Base-by-base conservation (phyloP, 371 early-diverging fungal species). In the Rhizopus arrhizus region DNA sequence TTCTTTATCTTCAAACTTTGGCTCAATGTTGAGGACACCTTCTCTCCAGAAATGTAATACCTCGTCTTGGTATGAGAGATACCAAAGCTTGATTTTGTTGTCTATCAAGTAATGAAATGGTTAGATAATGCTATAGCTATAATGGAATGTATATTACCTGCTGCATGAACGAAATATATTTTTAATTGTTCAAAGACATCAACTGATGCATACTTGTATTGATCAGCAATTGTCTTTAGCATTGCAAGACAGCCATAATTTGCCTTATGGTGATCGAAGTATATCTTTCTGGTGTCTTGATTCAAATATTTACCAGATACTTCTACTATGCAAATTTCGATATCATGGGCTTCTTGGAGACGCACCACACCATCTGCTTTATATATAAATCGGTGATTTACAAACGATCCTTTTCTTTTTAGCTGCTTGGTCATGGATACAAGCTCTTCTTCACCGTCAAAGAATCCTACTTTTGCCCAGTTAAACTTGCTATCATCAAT, bases 1-100 rank as follows among this genome's bases (percentile, higher is more conserved):
- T 51, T 59, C 42, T 51, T 59, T 59, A 33, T 59, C 52, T 59
- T 59, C 52, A 36, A 59, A 52, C 51, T 59, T 59, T 59, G 59
- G 52, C 45, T 50, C 59, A 59, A 59, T 42, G 52, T 59, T 59
- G 59, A 59, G 52, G 43, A 59, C 52, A 51, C 52, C 59, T 36
- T 59, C 59, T 59, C 52, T 59, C 59, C 59, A 59, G 52, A 50
- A 59, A 59, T 59, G 59, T 31, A 58, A 32, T 32, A 58, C 40
- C 29, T 51, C 59, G 36, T 59, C 52, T 59, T 59, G 59, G 59
- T 51, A 59, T 42, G 42, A 59, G 52, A 59, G 52, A 59, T 43
- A 59, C 59, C 59, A 59, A 59, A 59, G 43, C 33, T 51, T 51
- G 40, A 56, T 56, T 56, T 56, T 56, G 36, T 51, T 52, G 52